These are phyloP conservation scores for Sarocladiaceae sp. DNA, from an alignment of 2,329 filamentous ascomycete genomes.

Conservation along the genomic window DNA sequence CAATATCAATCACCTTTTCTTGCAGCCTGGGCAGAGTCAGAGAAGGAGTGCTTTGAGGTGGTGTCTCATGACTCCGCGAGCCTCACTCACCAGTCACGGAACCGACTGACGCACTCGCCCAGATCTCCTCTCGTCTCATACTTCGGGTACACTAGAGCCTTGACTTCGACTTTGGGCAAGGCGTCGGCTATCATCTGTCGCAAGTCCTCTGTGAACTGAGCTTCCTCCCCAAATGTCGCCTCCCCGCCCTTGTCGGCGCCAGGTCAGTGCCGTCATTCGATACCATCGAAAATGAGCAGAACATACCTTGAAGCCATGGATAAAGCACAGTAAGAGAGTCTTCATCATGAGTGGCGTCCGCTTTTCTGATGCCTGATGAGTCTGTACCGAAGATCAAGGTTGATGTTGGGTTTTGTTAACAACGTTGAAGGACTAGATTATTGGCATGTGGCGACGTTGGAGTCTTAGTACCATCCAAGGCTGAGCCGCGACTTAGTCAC, in stretches of 20 bases:
- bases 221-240: conserved; percentile 65
- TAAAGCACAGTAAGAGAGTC: conserved; percentile 76
- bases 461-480: neutral
- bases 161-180: conserved; percentile 65
- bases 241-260: conserved; percentile 58
- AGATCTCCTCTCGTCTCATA: conserved; percentile 81
- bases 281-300: neutral
- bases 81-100: conserved; percentile 69
- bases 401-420: neutral
- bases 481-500: neutral
- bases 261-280: conserved; percentile 9
- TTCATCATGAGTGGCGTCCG: conserved; percentile 48
- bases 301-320: conserved; percentile 78
- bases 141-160: conserved; percentile 68
- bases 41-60: no score
- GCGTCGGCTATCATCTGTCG: conserved; percentile 58
- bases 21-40: conserved; percentile 58
- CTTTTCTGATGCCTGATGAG: neutral
- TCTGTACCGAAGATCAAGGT: neutral
- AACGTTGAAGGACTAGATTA: neutral
- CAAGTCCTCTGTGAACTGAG: conserved; percentile 68
- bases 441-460: neutral
- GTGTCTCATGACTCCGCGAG: no score
- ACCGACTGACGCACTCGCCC: conserved; percentile 63
- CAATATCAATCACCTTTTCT: conserved; percentile 89